Evolutionary conservation across 805 yeast genomes (phyloP).

Genomic region (Lachancea thermotolerans): DNA sequence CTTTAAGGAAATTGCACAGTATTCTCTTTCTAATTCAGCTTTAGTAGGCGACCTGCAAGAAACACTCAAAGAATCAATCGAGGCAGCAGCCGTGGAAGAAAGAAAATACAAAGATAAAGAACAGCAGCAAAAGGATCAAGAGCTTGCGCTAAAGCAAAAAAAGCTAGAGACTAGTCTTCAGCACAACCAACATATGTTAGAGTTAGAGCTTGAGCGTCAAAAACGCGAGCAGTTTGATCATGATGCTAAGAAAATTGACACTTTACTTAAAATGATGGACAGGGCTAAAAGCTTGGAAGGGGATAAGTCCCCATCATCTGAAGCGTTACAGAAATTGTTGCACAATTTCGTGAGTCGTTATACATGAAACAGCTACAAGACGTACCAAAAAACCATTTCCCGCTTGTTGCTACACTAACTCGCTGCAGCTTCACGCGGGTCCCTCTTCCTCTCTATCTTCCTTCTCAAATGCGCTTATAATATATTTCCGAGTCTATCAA

Average conservation of each 20-base stretch:
- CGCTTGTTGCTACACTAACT: not conserved
- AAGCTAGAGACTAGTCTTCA: not conserved
- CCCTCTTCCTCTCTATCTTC: not conserved
- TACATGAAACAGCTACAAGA: not conserved
- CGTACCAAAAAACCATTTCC: not conserved
- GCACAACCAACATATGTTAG: not conserved
- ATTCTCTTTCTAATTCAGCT: not conserved
- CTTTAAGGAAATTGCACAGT: not conserved
- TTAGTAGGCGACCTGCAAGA: not conserved
- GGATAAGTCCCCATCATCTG: not conserved
- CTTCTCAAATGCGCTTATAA: not conserved
- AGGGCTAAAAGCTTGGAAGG: constrained; percentile 2
- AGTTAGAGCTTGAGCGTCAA: not conserved
- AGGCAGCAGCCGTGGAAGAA: not conserved
- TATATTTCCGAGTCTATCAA: not conserved
- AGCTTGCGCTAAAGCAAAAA: not conserved
- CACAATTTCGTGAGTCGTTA: not conserved
- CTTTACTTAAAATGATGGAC: not conserved
- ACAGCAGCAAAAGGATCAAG: not conserved
- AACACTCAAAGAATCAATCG: not conserved
- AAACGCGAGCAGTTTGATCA: constrained; percentile 1
- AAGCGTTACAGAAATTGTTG: not conserved
- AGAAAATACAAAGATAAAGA: not conserved
- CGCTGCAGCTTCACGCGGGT: not conserved
- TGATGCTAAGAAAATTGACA: constrained; percentile 1